Evolutionary conservation across 495 filamentous ascomycete species (phyloP), one percentile per base, ranked within the genome.

Genomic region (Neurospora discreta): DNA sequence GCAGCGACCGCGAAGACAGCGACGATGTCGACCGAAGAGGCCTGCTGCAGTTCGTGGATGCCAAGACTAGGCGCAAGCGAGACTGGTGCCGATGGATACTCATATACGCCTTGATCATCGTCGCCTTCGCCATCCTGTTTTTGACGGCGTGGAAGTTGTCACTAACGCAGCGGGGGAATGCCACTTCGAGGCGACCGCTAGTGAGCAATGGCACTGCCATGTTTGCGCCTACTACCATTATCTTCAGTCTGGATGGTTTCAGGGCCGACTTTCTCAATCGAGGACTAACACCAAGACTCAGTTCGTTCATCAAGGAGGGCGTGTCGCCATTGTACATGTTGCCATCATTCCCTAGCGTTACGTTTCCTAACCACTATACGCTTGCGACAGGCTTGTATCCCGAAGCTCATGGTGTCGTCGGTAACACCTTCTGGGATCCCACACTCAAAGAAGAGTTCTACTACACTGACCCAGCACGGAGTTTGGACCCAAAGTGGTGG

Each of bases 331-430:
- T 86, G 70, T 97, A 94, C 78, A 97, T 99, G 93, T 85, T 86
- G 10, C 96, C 95, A 0, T 92, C 92, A 73, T 99, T 99, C 77
- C 95, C 95, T 1, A 95, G 92, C 70, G 93, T 99, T 30, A 99
- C 95, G 3, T 99, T 99, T 77, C 95, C 95, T 44, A 99, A 99
- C 78, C 95, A 99, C 77, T 97, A 93, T 82, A 98, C 95, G 0
- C 85, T 99, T 40, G 93, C 92, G 4, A 98, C 95, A 0, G 95
- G 95, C 0, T 80, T 99, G 30, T 92, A 97, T 78, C 95, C 95
- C 0, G 95, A 98, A 77, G 90, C 89, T 68, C 95, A 99, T 80
- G 95, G 95, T 1, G 85, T 99, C 7, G 94, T 99, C 0, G 93
- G 93, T 2, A 99, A 99, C 74, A 92, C 88, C 0, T 99, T 99